Base-by-base conservation (phyloP, 2,329 filamentous ascomycete species). In the Nothopassalora personata region DNA sequence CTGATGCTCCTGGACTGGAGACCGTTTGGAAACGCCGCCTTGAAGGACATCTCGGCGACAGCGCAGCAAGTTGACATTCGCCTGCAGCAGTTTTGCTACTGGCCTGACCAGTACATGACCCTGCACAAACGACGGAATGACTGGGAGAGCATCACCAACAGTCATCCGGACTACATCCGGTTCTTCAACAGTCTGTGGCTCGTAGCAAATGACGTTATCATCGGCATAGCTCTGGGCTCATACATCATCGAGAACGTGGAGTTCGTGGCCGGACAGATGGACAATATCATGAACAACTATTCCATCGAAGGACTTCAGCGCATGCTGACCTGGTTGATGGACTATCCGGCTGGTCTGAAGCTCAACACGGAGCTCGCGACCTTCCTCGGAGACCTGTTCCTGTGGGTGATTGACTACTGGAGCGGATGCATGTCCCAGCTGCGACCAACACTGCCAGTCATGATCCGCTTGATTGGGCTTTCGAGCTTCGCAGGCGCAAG, bases 371-470 rank as follows among this genome's bases (percentile, higher is more conserved):
- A 99, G 74, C 80, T 99, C 43, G 94, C 92, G 1, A 83, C 85
- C n/a, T 99, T 99, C 68, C 82, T 99, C 11, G 94, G 94, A 63
- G 93, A 97, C 70, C 78, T 99, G 3, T 99, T 99, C 71, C 79
- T 97, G 2, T 99, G 94, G 94, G 94, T 99, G 51, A 97, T 99
- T 65, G 92, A 97, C 65, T 95, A 97, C 72, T 99, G 94, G 94
- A 89, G 90, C 58, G 88, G 82, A 67, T 94, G 87, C 69, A 90
- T 97, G 70, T 82, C 85, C 58, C 82, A 88, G 36, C 78, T 97
- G 11, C 85, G 87, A 55, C 93, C 94, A 0, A 81, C 86, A 43
- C 79, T 99, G n/a, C 91, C 92, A 10, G 84, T 86, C 60, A 83
- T 99, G 60, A 90, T 99, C 66, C 94, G 90, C 80, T 86, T 97